These are phyloP conservation scores for Ambrosia trifida DNA, from an alignment of 129 eudicot genomes.

Conservation along the genomic window DNA sequence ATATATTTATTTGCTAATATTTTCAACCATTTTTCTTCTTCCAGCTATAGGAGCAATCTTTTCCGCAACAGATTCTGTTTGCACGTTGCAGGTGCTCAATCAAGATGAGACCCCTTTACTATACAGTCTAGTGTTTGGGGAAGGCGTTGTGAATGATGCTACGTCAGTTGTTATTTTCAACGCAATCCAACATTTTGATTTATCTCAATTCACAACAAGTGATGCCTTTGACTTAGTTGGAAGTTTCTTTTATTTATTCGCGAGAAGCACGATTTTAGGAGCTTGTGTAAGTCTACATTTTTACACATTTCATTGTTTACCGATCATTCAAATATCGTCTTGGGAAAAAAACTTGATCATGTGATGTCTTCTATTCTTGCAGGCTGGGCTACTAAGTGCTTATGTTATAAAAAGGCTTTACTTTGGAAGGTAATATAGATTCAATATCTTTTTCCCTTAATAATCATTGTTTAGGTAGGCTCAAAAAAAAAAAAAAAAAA, in stretches of 20 bases:
- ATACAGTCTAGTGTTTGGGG: constrained; percentile 86
- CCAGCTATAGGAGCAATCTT: constrained; percentile 64
- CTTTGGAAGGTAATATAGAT: constrained; percentile 71
- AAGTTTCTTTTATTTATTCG: constrained; percentile 65
- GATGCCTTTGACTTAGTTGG: constrained; percentile 56
- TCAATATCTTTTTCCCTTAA: constrained; percentile 1
- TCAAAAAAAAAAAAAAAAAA: no score
- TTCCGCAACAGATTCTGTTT: constrained; percentile 79
- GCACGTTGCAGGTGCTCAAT: constrained; percentile 83
- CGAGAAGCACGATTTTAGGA: constrained; percentile 71
- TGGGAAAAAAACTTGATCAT: constrained; percentile 1
- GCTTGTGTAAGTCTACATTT: constrained; percentile 52
- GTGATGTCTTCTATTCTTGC: constrained; percentile 33
- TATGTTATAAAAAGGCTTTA: constrained; percentile 72
- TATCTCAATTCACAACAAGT: constrained; percentile 51
- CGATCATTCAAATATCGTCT: constrained; percentile 8
- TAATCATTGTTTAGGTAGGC: no score
- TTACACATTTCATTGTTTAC: constrained; percentile 5
- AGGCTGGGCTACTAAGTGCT: constrained; percentile 89
- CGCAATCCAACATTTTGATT: constrained; percentile 81
- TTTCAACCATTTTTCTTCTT: constrained; percentile 11
- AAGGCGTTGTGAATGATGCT: constrained; percentile 90
- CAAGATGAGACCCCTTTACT: constrained; percentile 84
- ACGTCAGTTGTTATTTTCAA: constrained; percentile 84
- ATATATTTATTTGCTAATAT: constrained; percentile 9